Evolutionary conservation across 768 basidiomycete species (phyloP), one percentile per base, ranked within the genome.

Genomic region (Paxillus involutus): DNA sequence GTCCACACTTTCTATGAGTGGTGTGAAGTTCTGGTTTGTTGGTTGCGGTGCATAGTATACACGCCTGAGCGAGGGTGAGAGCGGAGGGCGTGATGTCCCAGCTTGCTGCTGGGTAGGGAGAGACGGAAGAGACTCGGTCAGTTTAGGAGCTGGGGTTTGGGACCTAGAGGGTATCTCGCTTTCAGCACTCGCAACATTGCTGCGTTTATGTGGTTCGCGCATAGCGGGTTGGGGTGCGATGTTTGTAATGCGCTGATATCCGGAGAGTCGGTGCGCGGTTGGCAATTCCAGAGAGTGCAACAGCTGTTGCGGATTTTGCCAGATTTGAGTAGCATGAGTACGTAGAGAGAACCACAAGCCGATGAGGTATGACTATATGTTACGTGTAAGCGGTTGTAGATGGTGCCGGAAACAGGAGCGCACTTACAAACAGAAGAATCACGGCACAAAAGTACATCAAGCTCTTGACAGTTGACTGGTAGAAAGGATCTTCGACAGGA

Each of bases 291-390:
- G 71, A 3, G 82, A 74, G 36, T 91, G 84, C 49, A 94, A 71
- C 3, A 94, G 77, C 45, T 85, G 88, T 56, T 89, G 94, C 3
- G 95, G 95, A 67, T 98, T 98, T 68, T 98, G 94, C 97, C 97
- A 99, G 61, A 99, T 99, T 68, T 98, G 97, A 13, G 89, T 86
- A 7, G 97, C 97, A 67, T 99, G 97, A 1, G 97, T 99, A 44
- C 93, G 88, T 16, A 99, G 84, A 37, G 97, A 98, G 77, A 99
- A 99, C 97, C 97, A 98, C 1, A 98, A 78, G 35, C 97, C 97
- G 55, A 98, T 83, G 44, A 98, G 82, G 71, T 99, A 99, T 1
- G 97, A 98, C 94, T 98, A 43, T 19, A 14, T 33, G 17, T 42
- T 16, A 35, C 41, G 11, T 43, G 37, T 62, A 40, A 64, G 56